Evolutionary conservation across 2,329 filamentous ascomycete genomes (phyloP).

Genomic region (Trichophyton simii): DNA sequence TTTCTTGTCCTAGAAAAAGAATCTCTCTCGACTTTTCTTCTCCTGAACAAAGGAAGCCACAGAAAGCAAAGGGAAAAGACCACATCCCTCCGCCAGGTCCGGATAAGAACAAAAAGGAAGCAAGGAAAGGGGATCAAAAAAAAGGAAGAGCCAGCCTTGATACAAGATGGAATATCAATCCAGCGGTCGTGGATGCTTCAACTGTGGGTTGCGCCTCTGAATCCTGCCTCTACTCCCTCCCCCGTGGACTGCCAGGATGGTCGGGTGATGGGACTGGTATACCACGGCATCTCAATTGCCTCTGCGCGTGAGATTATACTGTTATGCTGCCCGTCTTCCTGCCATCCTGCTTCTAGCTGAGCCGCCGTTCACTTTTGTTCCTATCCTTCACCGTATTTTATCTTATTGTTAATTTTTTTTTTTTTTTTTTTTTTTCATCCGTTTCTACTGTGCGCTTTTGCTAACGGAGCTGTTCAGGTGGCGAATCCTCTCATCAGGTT

Average conservation of each 20-base stretch:
- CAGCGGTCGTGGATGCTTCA: slow-evolving; percentile 45
- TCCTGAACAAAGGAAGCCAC: neutral
- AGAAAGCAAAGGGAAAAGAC: neutral
- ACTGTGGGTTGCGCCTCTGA: slow-evolving; percentile 36
- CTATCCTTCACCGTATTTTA: neutral
- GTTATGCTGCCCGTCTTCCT: neutral
- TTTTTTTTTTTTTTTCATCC: neutral
- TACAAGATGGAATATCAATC: slow-evolving; percentile 39
- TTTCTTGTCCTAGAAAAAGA: slow-evolving; percentile 3
- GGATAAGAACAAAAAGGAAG: neutral
- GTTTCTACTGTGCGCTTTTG: neutral
- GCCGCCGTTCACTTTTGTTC: neutral
- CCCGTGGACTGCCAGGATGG: neutral
- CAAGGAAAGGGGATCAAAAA: neutral
- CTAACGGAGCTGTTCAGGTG: slow-evolving; percentile 41
- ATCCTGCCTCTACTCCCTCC: neutral
- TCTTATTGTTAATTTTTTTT: neutral
- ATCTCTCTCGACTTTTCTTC: neutral
- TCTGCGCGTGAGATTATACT: neutral
- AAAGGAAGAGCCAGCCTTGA: neutral
- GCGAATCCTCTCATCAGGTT: slow-evolving; percentile 64
- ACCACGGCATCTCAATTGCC: neutral
- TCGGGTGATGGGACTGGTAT: neutral
- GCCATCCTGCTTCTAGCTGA: neutral
- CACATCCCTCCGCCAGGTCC: neutral